These are phyloP conservation scores for Aspergillus neoniger DNA, from an alignment of 2,329 filamentous ascomycete genomes.

Conservation along the genomic window DNA sequence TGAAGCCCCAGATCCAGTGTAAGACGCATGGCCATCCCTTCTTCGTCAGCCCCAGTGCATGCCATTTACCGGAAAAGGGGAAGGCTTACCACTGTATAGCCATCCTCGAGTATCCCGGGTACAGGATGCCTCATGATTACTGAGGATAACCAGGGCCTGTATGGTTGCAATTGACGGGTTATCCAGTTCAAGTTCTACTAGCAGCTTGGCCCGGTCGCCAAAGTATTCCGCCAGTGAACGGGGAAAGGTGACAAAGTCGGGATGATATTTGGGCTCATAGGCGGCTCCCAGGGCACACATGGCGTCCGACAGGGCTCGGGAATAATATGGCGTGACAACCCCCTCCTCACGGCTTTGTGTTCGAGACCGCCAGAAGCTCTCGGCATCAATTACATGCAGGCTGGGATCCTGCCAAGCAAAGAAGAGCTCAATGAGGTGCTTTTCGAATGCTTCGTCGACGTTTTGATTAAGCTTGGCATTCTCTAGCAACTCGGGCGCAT, in stretches of 20 bases:
- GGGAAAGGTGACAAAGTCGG: conserved; percentile 44
- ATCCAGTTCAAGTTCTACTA: conserved; percentile 52
- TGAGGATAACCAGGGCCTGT: conserved; percentile 50
- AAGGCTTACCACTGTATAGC: conserved; percentile 47
- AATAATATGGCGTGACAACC: conserved; percentile 7
- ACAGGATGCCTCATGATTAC: conserved; percentile 47
- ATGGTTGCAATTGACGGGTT: conserved; percentile 52
- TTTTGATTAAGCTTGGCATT: background rate
- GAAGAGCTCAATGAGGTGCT: conserved; percentile 8
- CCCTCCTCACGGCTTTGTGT: background rate
- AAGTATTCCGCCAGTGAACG: conserved; percentile 41
- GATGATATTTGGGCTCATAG: conserved; percentile 48
- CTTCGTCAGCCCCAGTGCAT: background rate
- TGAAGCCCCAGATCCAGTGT: conserved; percentile 50
- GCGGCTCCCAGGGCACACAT: conserved; percentile 43
- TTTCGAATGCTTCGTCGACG: conserved; percentile 5
- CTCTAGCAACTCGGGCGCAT: background rate
- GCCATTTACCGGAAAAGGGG: background rate
- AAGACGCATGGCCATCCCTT: conserved; percentile 49
- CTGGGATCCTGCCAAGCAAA: conserved; percentile 14
- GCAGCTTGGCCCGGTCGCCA: conserved; percentile 47
- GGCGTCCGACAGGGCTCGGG: conserved; percentile 3
- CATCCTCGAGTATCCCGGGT: conserved; percentile 50
- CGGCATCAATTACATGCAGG: conserved; percentile 5
- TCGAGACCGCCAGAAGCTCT: conserved; percentile 11